Conservation (phyloP, 495 filamentous ascomycete species). For the Rusavskia elegans region DNA sequence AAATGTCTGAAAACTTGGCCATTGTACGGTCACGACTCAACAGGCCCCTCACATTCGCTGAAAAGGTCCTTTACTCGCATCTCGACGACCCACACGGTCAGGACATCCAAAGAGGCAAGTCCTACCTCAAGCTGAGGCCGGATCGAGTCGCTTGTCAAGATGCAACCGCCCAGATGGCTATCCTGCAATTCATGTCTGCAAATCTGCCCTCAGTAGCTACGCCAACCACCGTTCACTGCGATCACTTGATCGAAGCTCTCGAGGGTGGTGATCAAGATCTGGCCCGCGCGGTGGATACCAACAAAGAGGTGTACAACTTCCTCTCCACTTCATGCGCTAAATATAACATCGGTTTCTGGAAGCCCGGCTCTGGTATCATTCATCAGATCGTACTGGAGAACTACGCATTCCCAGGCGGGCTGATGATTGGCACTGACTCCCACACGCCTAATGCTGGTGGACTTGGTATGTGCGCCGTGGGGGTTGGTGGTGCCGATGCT, state of each 20-base stretch:
- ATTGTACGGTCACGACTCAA: slow-evolving; percentile 80
- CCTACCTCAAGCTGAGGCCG: slow-evolving; percentile 89
- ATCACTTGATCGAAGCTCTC: slow-evolving; percentile 98
- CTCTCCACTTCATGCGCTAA: slow-evolving; percentile 86
- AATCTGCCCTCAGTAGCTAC: slow-evolving; percentile 90
- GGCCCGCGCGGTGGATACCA: slow-evolving; percentile 76
- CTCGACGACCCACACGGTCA: slow-evolving; percentile 92
- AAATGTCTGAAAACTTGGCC: slow-evolving; percentile 94
- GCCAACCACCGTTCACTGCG: slow-evolving; percentile 94
- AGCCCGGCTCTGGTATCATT: slow-evolving; percentile 96
- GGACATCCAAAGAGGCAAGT: slow-evolving; percentile 88
- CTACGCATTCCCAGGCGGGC: slow-evolving; percentile 95
- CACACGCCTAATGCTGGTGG: slow-evolving; percentile 98
- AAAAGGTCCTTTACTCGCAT: slow-evolving; percentile 99
- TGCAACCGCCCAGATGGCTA: slow-evolving; percentile 99
- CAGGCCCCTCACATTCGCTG: slow-evolving; percentile 83
- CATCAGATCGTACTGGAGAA: slow-evolving; percentile 98
- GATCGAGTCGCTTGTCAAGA: slow-evolving; percentile 99
- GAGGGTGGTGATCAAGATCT: slow-evolving; percentile 90
- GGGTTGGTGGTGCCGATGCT: slow-evolving; percentile 97
- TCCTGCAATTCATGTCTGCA: slow-evolving; percentile 98
- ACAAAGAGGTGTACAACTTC: slow-evolving; percentile 99
- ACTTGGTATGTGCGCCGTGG: slow-evolving; percentile 89
- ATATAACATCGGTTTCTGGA: slow-evolving; percentile 99
- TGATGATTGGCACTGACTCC: slow-evolving; percentile 96